Evolutionary conservation across 2,329 filamentous ascomycete species (phyloP), one percentile per base, ranked within the genome.

Genomic region (Fusarium secorum): DNA sequence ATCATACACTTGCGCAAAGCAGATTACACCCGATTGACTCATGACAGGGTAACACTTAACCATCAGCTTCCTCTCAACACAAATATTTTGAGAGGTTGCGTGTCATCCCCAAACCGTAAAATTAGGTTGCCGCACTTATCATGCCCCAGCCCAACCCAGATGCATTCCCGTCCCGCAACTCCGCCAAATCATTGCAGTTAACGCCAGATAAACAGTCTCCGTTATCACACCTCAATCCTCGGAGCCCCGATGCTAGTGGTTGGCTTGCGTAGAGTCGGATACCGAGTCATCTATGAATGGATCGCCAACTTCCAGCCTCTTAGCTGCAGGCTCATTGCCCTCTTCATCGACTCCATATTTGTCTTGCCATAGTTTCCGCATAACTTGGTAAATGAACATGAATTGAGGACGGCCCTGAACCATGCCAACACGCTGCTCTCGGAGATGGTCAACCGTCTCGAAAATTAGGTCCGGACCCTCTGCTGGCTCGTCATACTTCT

Each of bases 401-500:
- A 93, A 96, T 79, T 99, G 96, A 51, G 87, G 79, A 74, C 95
- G 92, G 48, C 93, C 91, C 82, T 98, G 96, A 9, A 99, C 96
- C 96, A 99, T 99, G 81, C 91, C 93, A 83, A 93, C 93, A 22
- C 96, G 88, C 84, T 99, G 96, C 79, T 95, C 89, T 46, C 96
- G 88, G 60, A 99, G 86, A 66, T 84, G 82, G 75, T 97, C 91
- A 58, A 99, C 95, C 0, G 92, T 92, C 22, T 92, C 86, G 72
- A 90, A 93, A 42, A 99, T 87, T 5, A 91, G 87, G 75, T 98
- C 95, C 1, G 71, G 70, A 17, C 72, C 71, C 51, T 78, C 71
- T n/a, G 54, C 53, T 17, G 74, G 67, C 20, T 76, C 74, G 58
- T 85, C 82, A 64, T 81, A 82, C 28, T 83, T 78, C 68, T 88